A percentile compares a stretch with the other conserved stretches of the same genome.
Evolutionary conservation across 1,284 basidiomycete species (phyloP).

Genomic region (Athelia psychrophila): DNA sequence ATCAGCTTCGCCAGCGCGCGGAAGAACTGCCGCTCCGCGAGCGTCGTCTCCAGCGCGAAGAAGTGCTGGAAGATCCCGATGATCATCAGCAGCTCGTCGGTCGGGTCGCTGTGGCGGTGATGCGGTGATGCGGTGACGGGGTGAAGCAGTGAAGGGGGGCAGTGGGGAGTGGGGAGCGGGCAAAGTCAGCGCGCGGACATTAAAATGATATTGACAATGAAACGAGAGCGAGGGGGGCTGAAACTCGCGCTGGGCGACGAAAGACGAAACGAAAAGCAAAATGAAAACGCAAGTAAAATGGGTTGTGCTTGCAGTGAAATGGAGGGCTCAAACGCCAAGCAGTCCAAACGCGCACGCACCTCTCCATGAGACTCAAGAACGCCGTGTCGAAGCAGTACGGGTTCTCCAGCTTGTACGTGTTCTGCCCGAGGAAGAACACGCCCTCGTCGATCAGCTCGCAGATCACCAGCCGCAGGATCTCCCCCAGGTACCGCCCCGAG

Average conservation of each 20-base stretch:
- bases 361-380: constrained; percentile 95
- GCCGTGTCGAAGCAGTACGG: constrained; percentile 95
- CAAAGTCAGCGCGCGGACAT: no score
- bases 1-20: constrained; percentile 87
- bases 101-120: constrained; percentile 69
- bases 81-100: constrained; percentile 96
- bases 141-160: no score
- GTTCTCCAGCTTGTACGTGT: constrained; percentile 96
- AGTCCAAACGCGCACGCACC: no score
- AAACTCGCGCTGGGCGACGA: not conserved
- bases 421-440: constrained; percentile 95
- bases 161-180: no score
- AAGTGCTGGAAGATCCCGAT: constrained; percentile 97
- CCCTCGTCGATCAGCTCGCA: constrained; percentile 97
- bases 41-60: constrained; percentile 90
- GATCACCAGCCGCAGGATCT: constrained; percentile 91
- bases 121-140: not conserved
- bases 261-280: not conserved
- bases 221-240: no score
- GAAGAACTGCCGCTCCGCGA: constrained; percentile 95
- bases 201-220: constrained; percentile 1
- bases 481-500: constrained; percentile 95
- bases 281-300: not conserved
- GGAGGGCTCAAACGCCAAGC: no score
- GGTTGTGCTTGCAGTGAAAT: no score